Percentiles rank a stretch among this genome's conserved stretches.
Conservation (phyloP, 768 basidiomycete species). For the Rhodotorula kratochvilovae region DNA sequence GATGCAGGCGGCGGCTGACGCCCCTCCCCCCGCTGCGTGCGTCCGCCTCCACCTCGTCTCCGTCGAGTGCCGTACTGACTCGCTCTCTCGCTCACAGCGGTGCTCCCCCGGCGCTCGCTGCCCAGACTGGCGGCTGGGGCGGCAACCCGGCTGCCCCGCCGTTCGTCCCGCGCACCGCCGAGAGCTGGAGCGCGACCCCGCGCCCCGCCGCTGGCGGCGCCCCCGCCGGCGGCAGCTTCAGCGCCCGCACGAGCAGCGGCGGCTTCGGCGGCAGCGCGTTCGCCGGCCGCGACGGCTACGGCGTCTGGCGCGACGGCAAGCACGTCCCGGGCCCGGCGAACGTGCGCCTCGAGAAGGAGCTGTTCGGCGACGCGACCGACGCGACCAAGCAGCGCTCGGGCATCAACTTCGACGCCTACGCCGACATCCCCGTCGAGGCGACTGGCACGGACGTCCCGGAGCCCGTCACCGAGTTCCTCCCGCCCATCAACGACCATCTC, state of each 20-base stretch:
- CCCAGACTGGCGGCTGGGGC: conserved; percentile 6
- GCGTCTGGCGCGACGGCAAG: conserved; percentile 81
- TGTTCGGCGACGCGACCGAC: conserved; percentile 84
- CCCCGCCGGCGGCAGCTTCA: neutral
- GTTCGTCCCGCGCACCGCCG: conserved; percentile 21
- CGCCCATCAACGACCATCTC: conserved; percentile 86
- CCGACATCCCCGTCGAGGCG: conserved; percentile 98
- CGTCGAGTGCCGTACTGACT: neutral
- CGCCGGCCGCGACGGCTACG: conserved; percentile 52
- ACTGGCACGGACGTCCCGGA: conserved; percentile 97
- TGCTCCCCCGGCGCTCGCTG: neutral
- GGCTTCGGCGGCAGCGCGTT: conserved; percentile 39
- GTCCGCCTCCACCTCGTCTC: neutral
- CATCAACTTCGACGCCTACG: conserved; percentile 99
- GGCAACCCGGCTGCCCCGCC: conserved; percentile 24
- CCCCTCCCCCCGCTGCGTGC: conserved; percentile 10
- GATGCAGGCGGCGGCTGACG: conserved; percentile 2
- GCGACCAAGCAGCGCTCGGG: conserved; percentile 87
- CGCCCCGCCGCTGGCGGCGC: conserved; percentile 11
- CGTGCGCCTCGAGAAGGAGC: conserved; percentile 85
- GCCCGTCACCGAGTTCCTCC: conserved; percentile 76
- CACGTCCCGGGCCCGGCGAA: conserved; percentile 82
- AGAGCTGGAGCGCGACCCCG: conserved; percentile 12
- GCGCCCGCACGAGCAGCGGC: neutral
- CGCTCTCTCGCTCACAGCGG: neutral